Evolutionary conservation across 108 stramenopile species (phyloP).

Genomic region (Fragilariopsis cylindrus): DNA sequence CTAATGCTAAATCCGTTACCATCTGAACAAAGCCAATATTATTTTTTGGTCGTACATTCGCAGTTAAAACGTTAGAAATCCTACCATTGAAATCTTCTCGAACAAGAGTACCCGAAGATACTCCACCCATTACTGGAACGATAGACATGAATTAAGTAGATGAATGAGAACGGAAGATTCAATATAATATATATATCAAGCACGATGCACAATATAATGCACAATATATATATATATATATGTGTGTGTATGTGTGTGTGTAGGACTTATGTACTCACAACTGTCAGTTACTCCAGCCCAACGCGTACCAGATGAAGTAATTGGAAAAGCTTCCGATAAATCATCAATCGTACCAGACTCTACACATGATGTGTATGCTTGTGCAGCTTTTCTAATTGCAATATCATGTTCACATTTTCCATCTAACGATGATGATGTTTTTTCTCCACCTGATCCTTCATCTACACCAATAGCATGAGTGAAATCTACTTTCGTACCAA

Average conservation of each 20-base stretch:
- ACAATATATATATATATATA: no score
- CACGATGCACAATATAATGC: no score
- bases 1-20: conserved; percentile 68
- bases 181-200: no score
- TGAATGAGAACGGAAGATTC: no score
- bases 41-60: conserved; percentile 58
- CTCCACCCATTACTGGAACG: conserved; percentile 67
- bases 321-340: conserved; percentile 70
- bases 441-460: conserved; percentile 59
- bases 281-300: conserved; percentile 71
- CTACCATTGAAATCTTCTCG: conserved; percentile 37
- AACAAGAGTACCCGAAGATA: conserved; percentile 34
- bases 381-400: conserved; percentile 53
- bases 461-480: conserved; percentile 71
- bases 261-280: no score
- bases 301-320: conserved; percentile 68
- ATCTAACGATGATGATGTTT: neutral
- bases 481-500: conserved; percentile 68
- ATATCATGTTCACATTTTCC: conserved; percentile 1
- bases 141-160: no score
- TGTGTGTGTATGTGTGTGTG: no score
- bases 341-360: conserved; percentile 74
- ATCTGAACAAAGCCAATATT: conserved; percentile 83
- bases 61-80: conserved; percentile 55
- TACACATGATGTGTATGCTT: conserved; percentile 51